phyloP scores from a whole-genome alignment of 2,329 filamentous ascomycete genomes.

The Colletotrichum orbiculare region DNA sequence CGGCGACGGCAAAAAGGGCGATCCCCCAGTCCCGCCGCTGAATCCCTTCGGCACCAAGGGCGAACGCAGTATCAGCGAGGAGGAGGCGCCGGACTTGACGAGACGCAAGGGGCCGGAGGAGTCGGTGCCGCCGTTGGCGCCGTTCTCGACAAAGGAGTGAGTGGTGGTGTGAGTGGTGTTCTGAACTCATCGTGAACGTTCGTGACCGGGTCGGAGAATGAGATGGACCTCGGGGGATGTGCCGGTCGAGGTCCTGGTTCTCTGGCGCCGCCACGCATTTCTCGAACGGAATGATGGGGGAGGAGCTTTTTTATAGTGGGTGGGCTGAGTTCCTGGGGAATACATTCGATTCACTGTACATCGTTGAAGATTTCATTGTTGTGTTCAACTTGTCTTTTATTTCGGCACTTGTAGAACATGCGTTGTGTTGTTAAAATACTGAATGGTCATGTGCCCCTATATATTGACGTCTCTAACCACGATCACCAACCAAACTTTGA shows the following conservation, averaged over 20 bases:
- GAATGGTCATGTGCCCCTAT: not conserved
- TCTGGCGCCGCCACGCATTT: not conserved
- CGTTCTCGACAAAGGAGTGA: constrained; percentile 4
- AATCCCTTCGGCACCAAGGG: not conserved
- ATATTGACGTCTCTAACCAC: too few relatives aligned
- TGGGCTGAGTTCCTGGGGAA: constrained; percentile 19
- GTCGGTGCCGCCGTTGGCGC: constrained; percentile 24
- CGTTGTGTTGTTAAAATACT: too few relatives aligned
- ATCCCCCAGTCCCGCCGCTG: constrained; percentile 8
- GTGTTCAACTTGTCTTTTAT: too few relatives aligned
- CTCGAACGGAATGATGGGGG: not conserved
- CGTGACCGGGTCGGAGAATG: constrained; percentile 10
- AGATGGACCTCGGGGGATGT: not conserved
- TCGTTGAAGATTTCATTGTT: constrained; percentile 9
- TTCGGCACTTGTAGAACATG: too few relatives aligned
- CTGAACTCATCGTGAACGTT: not conserved
- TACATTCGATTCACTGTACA: constrained; percentile 25
- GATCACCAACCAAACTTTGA: too few relatives aligned
- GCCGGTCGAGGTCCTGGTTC: not conserved
- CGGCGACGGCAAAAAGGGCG: constrained; percentile 7
- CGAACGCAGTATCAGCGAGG: not conserved
- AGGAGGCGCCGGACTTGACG: not conserved
- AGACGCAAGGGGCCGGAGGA: constrained; percentile 11
- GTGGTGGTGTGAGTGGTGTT: not conserved
- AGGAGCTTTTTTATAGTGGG: constrained; percentile 10